phyloP scores from a whole-genome alignment of 139 green algal genomes.

The Chlorella sp. region DNA sequence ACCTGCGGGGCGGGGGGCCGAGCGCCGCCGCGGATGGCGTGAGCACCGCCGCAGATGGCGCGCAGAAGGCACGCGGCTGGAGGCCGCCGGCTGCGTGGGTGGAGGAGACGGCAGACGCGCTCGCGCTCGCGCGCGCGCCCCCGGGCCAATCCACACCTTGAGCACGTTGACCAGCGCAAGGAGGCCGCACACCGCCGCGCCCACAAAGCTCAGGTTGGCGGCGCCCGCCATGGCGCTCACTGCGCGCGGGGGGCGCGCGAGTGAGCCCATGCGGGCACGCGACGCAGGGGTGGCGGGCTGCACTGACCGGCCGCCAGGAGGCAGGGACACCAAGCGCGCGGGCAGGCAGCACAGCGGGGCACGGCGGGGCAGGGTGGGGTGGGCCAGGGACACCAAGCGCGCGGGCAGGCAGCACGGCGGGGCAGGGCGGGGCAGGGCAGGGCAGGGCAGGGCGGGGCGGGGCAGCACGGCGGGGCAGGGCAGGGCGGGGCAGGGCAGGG shows the following conservation, averaged over 20 bases:
- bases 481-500: background rate
- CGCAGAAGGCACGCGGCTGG: background rate
- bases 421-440: background rate
- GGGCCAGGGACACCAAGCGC: no score
- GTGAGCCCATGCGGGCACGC: no score
- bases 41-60: background rate
- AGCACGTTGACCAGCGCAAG: constrained; percentile 53
- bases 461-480: background rate
- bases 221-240: constrained; percentile 38
- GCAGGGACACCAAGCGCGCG: background rate
- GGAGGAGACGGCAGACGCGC: constrained; percentile 10
- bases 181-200: constrained; percentile 51
- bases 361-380: background rate
- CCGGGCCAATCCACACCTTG: constrained; percentile 53
- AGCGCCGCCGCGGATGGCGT: background rate
- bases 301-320: no score
- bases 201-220: constrained; percentile 59
- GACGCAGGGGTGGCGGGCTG: no score
- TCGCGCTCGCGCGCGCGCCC: no score
- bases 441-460: background rate
- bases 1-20: constrained; percentile 31
- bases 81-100: constrained; percentile 36
- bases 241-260: background rate
- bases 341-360: background rate
- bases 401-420: background rate